Evolutionary conservation across 495 filamentous ascomycete species (phyloP).

Genomic region (Pseudoneurospora amorphoporcata): DNA sequence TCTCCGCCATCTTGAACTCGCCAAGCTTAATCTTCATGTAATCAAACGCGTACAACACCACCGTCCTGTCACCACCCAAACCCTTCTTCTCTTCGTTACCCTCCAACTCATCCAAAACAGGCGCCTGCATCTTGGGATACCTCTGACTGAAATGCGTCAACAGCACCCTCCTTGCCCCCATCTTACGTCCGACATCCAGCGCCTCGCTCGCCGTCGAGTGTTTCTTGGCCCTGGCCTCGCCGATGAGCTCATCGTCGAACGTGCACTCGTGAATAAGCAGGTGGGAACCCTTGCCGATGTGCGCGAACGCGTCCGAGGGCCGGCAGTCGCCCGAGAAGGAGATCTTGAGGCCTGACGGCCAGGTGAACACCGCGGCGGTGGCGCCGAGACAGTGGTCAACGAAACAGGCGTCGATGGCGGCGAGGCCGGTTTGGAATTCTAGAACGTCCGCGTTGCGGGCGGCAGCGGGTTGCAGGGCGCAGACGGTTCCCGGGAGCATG

Average conservation of each 20-base stretch:
- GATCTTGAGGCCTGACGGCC: conserved; percentile 69
- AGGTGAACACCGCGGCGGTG: conserved; percentile 65
- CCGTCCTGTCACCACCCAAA: conserved; percentile 1
- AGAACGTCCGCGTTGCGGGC: background rate
- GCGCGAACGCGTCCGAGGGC: conserved; percentile 57
- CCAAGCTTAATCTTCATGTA: conserved; percentile 74
- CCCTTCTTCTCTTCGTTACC: conserved; percentile 2
- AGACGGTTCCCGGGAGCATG: background rate
- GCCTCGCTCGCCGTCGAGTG: conserved; percentile 83
- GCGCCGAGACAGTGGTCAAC: conserved; percentile 76
- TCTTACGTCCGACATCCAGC: conserved; percentile 60
- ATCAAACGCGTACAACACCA: conserved; percentile 73
- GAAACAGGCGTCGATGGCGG: conserved; percentile 43
- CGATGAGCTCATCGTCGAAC: conserved; percentile 72
- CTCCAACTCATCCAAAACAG: conserved; percentile 20
- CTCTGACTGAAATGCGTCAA: conserved; percentile 93
- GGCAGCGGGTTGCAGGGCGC: conserved; percentile 2
- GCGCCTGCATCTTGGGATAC: conserved; percentile 76
- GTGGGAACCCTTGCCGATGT: conserved; percentile 63
- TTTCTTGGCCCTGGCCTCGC: conserved; percentile 77
- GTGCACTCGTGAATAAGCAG: conserved; percentile 92
- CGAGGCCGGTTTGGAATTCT: conserved; percentile 26
- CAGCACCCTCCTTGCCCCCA: conserved; percentile 66
- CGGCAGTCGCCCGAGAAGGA: conserved; percentile 91
- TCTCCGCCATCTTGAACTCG: conserved; percentile 68